These are phyloP conservation scores for Tolypocladium tropicale DNA, from an alignment of 2,329 filamentous ascomycete genomes.

Conservation along the genomic window DNA sequence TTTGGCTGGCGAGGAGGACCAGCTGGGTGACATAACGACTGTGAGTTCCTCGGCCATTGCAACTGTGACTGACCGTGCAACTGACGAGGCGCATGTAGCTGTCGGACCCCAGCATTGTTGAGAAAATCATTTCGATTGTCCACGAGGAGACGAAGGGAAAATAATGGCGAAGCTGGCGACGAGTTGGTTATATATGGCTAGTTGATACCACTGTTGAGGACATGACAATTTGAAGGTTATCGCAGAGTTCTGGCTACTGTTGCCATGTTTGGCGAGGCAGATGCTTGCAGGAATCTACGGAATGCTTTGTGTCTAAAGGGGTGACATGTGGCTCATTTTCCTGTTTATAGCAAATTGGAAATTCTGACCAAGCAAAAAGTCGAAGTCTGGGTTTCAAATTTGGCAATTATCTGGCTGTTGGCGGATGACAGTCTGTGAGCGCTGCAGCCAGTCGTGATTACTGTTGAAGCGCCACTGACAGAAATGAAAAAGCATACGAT, in stretches of 20 bases:
- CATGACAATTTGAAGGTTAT: not conserved
- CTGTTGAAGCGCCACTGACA: no score
- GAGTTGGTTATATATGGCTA: not conserved
- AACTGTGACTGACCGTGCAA: not conserved
- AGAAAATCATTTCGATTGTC: conserved; percentile 78
- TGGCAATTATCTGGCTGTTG: no score
- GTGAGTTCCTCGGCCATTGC: conserved; percentile 41
- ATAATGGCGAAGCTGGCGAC: conserved; percentile 16
- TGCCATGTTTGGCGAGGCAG: not conserved
- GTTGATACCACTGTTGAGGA: not conserved
- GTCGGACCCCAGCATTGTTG: conserved; percentile 80
- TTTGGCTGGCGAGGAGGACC: conserved; percentile 91
- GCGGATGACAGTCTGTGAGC: no score
- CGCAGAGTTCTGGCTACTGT: not conserved
- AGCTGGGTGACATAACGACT: conserved; percentile 85
- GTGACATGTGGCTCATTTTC: not conserved
- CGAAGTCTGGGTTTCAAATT: not conserved
- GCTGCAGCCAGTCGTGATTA: no score
- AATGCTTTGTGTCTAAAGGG: not conserved
- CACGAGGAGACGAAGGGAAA: conserved; percentile 51
- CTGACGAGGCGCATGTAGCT: conserved; percentile 43
- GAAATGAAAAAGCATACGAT: no score
- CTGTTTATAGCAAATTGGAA: not conserved
- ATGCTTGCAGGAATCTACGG: not conserved
- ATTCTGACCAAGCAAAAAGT: not conserved